phyloP scores from a whole-genome alignment of 31 red algal species.

The Asparagopsis taxiformis region DNA sequence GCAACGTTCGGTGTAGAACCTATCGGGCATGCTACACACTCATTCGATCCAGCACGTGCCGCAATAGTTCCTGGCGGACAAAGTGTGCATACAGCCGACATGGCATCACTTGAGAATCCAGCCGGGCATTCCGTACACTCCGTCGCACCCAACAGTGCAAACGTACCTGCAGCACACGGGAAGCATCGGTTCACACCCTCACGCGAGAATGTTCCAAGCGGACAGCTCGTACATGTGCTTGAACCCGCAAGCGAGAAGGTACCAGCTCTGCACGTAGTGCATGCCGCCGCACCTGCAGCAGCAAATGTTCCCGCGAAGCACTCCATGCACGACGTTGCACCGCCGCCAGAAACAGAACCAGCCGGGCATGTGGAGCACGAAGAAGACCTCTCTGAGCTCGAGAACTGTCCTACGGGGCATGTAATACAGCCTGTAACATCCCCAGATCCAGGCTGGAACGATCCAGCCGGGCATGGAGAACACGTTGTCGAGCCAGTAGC shows the following conservation, averaged over 20 bases:
- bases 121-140: background rate
- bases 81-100: background rate
- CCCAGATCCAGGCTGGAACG: background rate
- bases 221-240: background rate
- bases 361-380: background rate
- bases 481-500: background rate
- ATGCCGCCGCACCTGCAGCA: background rate
- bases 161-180: background rate
- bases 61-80: background rate
- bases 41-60: background rate
- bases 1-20: background rate
- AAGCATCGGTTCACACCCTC: background rate
- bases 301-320: background rate
- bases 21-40: background rate
- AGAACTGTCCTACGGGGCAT: background rate
- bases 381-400: background rate
- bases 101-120: background rate
- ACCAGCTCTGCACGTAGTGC: background rate
- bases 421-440: background rate
- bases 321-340: background rate
- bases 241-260: background rate
- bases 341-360: background rate
- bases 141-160: background rate
- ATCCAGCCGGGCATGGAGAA: background rate
- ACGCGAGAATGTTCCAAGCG: background rate